Evolutionary conservation across 331 rosid genomes (phyloP).

Genomic region (Spiraea crenata): DNA sequence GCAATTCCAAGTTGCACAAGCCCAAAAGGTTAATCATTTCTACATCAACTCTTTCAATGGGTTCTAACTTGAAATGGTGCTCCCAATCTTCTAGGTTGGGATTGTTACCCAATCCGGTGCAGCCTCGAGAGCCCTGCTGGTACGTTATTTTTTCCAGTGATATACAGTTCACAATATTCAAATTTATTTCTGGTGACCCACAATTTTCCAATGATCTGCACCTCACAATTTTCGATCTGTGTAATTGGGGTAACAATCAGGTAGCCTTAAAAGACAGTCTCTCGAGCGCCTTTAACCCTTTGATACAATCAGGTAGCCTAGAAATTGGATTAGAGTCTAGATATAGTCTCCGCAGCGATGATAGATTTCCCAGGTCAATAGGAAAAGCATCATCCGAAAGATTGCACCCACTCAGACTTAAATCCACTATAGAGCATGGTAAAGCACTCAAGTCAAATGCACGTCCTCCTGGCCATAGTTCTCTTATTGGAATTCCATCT

Average conservation of each 20-base stretch:
- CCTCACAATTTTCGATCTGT: too few species aligned
- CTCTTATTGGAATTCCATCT: not conserved
- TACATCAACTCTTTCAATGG: not conserved
- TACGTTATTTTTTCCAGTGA: not conserved
- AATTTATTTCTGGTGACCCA: too few species aligned
- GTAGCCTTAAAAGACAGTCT: fast-evolving
- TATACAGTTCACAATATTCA: fast-evolving
- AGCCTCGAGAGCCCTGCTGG: too few species aligned
- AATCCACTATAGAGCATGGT: not conserved
- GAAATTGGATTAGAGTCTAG: not conserved
- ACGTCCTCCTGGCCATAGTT: not conserved
- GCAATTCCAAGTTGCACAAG: not conserved
- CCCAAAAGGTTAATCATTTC: not conserved
- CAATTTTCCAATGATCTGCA: too few species aligned
- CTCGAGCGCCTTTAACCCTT: not conserved
- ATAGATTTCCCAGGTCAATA: not conserved
- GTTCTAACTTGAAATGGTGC: fast-evolving
- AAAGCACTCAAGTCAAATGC: not conserved
- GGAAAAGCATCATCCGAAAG: slow-evolving; percentile 7
- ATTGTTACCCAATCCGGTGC: too few species aligned
- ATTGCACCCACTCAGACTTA: not conserved
- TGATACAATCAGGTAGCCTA: not conserved
- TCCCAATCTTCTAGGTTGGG: not conserved
- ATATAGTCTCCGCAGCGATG: not conserved
- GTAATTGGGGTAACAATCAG: not conserved